These are phyloP conservation scores for Sporisorium iseilematis-ciliati DNA, from an alignment of 1,284 basidiomycete species.

Conservation along the genomic window DNA sequence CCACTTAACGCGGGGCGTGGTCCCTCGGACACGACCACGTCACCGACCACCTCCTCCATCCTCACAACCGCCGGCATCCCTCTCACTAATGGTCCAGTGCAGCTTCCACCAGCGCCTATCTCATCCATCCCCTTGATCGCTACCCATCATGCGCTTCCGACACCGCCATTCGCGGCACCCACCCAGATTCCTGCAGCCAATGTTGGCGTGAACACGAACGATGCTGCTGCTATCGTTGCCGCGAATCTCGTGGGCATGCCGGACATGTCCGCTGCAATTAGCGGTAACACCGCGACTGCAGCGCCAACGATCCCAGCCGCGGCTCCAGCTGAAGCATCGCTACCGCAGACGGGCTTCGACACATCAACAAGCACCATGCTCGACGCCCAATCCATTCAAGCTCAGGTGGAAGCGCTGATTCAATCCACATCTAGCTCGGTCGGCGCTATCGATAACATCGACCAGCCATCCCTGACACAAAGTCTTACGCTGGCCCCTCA, in stretches of 20 bases:
- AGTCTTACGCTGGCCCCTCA: background rate
- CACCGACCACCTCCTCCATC: constrained; percentile 15
- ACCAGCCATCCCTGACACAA: constrained; percentile 1
- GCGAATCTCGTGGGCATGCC: constrained; percentile 4
- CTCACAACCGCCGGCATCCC: background rate
- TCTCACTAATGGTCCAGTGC: constrained; percentile 1
- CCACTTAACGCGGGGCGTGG: constrained; percentile 43
- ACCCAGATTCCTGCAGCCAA: background rate
- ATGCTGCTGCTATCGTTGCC: constrained; percentile 1
- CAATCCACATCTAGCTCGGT: constrained; percentile 40
- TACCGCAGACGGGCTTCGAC: constrained; percentile 4
- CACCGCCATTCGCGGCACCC: background rate
- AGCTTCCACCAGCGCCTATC: constrained; percentile 21
- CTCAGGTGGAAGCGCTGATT: constrained; percentile 44
- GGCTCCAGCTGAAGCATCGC: background rate
- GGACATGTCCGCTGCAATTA: background rate
- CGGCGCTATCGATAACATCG: constrained; percentile 2
- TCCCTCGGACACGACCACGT: constrained; percentile 34
- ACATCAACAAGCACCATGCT: constrained; percentile 15
- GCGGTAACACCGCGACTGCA: background rate
- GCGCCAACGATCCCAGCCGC: background rate
- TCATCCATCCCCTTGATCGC: constrained; percentile 3
- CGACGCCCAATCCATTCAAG: constrained; percentile 43
- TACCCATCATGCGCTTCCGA: constrained; percentile 15
- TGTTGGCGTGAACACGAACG: constrained; percentile 3